Conservation (phyloP, 192 early-diverging fungal genomes). For the Coemansia sp. region DNA sequence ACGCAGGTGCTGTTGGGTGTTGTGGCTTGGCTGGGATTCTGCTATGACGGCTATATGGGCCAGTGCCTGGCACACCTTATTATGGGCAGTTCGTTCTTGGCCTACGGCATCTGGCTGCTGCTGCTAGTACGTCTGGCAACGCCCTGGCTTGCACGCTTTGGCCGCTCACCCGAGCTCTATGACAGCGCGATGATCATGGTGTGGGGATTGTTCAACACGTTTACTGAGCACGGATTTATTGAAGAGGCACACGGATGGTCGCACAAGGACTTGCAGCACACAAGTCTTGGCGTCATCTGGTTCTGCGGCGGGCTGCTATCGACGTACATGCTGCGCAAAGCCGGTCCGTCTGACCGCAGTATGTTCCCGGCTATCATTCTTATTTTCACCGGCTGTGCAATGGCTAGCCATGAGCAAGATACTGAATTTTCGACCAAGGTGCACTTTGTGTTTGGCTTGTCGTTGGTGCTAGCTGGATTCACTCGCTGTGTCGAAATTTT, state of each 20-base stretch:
- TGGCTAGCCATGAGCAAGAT: slow-evolving; percentile 63
- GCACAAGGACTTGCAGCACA: slow-evolving; percentile 69
- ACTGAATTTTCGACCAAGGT: slow-evolving; percentile 60
- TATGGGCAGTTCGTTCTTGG: slow-evolving; percentile 71
- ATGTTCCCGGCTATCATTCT: slow-evolving; percentile 65
- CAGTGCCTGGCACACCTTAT: slow-evolving; percentile 73
- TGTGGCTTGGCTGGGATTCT: slow-evolving; percentile 63
- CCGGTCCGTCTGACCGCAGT: slow-evolving; percentile 49
- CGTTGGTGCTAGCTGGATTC: slow-evolving; percentile 59
- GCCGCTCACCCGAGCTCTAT: slow-evolving; percentile 67
- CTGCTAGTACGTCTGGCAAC: slow-evolving; percentile 59
- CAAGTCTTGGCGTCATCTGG: slow-evolving; percentile 69
- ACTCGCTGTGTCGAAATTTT: slow-evolving; percentile 61
- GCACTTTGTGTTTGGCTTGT: slow-evolving; percentile 67
- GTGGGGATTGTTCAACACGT: slow-evolving; percentile 72
- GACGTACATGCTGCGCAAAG: slow-evolving; percentile 52
- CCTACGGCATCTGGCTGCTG: slow-evolving; percentile 63
- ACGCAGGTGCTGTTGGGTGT: slow-evolving; percentile 67
- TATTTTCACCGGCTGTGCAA: slow-evolving; percentile 62
- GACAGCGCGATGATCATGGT: slow-evolving; percentile 65
- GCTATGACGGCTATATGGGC: slow-evolving; percentile 61
- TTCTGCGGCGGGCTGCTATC: slow-evolving; percentile 63
- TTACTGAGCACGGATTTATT: slow-evolving; percentile 67
- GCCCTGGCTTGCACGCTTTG: slow-evolving; percentile 58
- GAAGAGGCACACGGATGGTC: slow-evolving; percentile 58